Percentiles rank a stretch among this genome's conserved stretches.
phyloP scores from a whole-genome alignment of 2,329 filamentous ascomycete genomes.

The Penicillium sp. region DNA sequence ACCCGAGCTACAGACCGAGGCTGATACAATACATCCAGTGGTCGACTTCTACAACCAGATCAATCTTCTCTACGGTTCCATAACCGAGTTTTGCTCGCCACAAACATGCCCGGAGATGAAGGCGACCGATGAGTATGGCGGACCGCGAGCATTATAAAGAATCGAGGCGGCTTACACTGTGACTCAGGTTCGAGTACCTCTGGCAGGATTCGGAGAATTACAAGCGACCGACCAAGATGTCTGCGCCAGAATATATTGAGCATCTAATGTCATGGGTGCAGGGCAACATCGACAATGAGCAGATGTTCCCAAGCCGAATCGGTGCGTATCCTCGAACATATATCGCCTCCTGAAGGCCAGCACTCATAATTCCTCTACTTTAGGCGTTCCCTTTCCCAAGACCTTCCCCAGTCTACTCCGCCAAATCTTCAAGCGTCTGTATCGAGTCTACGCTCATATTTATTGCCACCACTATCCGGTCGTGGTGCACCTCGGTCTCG shows the following conservation, averaged over 20 bases:
- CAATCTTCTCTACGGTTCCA: constrained; percentile 96
- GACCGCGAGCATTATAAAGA: background rate
- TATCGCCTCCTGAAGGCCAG: too few relatives aligned
- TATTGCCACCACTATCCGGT: constrained; percentile 99
- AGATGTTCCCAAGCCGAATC: constrained; percentile 89
- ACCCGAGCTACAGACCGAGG: background rate
- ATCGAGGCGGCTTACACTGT: constrained; percentile 10
- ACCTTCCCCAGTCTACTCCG: constrained; percentile 81
- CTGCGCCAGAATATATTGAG: constrained; percentile 94
- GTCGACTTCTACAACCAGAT: constrained; percentile 99
- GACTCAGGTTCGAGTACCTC: constrained; percentile 82
- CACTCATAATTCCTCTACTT: constrained; percentile 2
- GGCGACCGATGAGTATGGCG: constrained; percentile 86
- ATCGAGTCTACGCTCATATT: constrained; percentile 97
- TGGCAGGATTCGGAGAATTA: constrained; percentile 96
- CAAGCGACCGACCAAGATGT: constrained; percentile 96
- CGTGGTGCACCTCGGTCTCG: constrained; percentile 86
- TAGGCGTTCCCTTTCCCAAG: constrained; percentile 89
- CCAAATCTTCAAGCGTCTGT: constrained; percentile 98
- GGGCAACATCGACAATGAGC: constrained; percentile 88
- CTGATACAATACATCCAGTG: constrained; percentile 51
- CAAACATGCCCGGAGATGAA: constrained; percentile 99
- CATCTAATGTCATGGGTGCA: constrained; percentile 97
- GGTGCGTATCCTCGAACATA: constrained; percentile 45
- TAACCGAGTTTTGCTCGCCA: constrained; percentile 98